Conservation (phyloP, 2,329 filamentous ascomycete genomes). For the Botrytis fabae region DNA sequence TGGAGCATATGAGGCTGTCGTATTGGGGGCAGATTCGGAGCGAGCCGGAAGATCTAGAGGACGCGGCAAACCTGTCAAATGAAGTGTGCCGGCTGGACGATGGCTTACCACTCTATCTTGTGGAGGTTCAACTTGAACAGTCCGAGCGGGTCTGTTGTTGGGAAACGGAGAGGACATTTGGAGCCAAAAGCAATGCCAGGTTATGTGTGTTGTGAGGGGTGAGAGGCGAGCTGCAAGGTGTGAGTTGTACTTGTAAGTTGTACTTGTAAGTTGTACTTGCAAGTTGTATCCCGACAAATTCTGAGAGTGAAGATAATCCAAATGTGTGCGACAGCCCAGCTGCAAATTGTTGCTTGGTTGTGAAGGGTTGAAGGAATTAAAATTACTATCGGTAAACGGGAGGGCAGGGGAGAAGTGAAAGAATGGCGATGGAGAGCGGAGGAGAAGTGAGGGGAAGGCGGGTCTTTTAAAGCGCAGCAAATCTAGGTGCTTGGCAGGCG, state of each 20-base stretch:
- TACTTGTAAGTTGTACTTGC: background rate
- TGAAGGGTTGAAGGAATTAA: constrained; percentile 13
- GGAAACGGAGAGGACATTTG: background rate
- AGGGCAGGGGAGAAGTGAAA: background rate
- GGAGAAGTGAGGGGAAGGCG: background rate
- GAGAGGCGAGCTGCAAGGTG: no score
- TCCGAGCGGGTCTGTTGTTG: background rate
- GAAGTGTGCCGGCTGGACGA: background rate
- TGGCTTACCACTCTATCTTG: background rate
- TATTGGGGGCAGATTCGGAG: background rate
- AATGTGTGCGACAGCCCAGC: background rate
- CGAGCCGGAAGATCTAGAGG: background rate
- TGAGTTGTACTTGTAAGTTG: background rate
- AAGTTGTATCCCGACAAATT: background rate
- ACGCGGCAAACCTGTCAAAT: background rate
- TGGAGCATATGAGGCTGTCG: background rate
- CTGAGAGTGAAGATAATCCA: background rate
- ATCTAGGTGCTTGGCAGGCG: background rate
- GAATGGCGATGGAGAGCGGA: background rate
- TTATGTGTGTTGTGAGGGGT: background rate
- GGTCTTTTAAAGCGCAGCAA: background rate
- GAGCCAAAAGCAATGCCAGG: background rate
- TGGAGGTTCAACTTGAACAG: background rate
- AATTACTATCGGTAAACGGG: background rate
- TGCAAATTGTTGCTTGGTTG: constrained; percentile 1